A percentile compares a stretch with the other conserved stretches of the same genome.
Conservation (phyloP, 2,329 filamentous ascomycete genomes). For the Onygena corvina region DNA sequence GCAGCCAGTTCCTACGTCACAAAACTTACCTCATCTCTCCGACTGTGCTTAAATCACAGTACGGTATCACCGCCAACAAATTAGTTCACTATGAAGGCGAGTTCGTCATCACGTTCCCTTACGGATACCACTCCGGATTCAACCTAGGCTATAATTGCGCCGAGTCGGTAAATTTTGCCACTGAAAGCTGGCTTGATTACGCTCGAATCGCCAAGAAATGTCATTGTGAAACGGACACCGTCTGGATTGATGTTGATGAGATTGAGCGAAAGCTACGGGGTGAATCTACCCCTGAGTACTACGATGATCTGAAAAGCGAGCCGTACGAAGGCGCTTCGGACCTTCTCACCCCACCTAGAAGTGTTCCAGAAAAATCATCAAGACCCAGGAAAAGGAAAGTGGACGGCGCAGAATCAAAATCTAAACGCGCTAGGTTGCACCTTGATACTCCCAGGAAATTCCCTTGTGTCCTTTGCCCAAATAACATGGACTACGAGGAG, state of each 20-base stretch:
- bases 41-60: slow-evolving; percentile 71
- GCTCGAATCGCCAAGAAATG: slow-evolving; percentile 94
- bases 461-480: slow-evolving; percentile 85
- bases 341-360: slow-evolving; percentile 66
- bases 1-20: slow-evolving; percentile 89
- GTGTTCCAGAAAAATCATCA: slow-evolving; percentile 57
- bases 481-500: slow-evolving; percentile 68
- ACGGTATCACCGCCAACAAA: slow-evolving; percentile 91
- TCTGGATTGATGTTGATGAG: slow-evolving; percentile 94
- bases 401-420: slow-evolving; percentile 44
- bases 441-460: slow-evolving; percentile 59
- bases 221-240: slow-evolving; percentile 91
- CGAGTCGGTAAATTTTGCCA: slow-evolving; percentile 95
- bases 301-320: slow-evolving; percentile 46
- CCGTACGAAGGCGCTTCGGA: slow-evolving; percentile 53
- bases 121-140: slow-evolving; percentile 95
- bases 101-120: slow-evolving; percentile 96
- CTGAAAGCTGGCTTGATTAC: slow-evolving; percentile 89
- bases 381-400: slow-evolving; percentile 60
- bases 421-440: slow-evolving; percentile 67
- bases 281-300: slow-evolving; percentile 50
- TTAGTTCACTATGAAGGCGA: slow-evolving; percentile 92
- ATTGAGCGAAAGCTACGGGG: slow-evolving; percentile 89
- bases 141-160: slow-evolving; percentile 98
- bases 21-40: slow-evolving; percentile 97